Evolutionary conservation across 768 basidiomycete species (phyloP), one percentile per base, ranked within the genome.

Genomic region (Rhodotorula kratochvilovae): DNA sequence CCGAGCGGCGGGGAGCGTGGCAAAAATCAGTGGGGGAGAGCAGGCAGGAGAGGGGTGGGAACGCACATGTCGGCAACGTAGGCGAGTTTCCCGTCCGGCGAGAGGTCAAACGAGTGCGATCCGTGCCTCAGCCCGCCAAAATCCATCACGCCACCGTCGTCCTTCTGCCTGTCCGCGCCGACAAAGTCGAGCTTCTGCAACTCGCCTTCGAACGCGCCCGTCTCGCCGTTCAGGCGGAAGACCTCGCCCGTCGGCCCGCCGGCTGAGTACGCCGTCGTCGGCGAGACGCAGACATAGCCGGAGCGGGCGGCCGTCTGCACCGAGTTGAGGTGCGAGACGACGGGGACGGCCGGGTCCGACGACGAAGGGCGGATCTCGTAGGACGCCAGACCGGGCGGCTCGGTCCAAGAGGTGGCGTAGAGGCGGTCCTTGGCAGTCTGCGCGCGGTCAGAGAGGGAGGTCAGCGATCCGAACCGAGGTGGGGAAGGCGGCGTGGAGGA

Each of bases 11-110:
- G 13, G 13, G 39, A 39, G 39, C 13, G 39, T 39, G 39, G 6
- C 39, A 39, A 39, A 39, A 13, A 39, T 7, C 6, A 13, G 13
- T 7, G 31, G 36, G 1, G 29, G 25, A 27, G 58, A 46, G 54
- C 39, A 62, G 29, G 39, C 13, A 13, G 39, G 39, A 39, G 39
- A 39, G 13, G 39, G 43, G 17, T n/a, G 19, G 25, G 19, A 31
- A 56, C 76, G 63, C 51, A 77, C 78, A 79, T 78, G 60, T 79
- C 78, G 7, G 78, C 78, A 2, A 78, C 73, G 54, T 79, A 79
- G 2, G 77, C 71, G 50, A 70, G 54, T 48, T 72, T 76, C 12
- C 78, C 78, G 55, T 78, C 75, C n/a, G 77, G 76, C 5, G 69
- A 71, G 13, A 79, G 57, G 45, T 79, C 78, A 25, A 76, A 75